Conservation (phyloP, 2,329 filamentous ascomycete species). For the Monilinia fructigena region DNA sequence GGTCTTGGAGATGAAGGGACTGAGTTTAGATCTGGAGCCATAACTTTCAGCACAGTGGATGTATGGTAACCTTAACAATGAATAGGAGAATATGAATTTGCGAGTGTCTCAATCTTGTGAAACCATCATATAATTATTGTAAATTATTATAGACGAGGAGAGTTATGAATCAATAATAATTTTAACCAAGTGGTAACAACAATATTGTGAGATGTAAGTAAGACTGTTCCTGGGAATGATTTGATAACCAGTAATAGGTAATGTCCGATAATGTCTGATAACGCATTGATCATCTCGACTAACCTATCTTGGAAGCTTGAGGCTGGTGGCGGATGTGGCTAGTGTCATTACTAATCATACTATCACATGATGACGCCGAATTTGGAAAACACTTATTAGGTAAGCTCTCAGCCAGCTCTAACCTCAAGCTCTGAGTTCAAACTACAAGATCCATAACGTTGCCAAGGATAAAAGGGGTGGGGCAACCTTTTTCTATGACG, state of each 20-base stretch:
- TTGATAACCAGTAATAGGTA: background rate
- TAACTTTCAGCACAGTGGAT: slow-evolving; percentile 20
- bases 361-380: background rate
- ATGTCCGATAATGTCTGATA: too few relatives aligned
- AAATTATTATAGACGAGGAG: background rate
- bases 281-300: background rate
- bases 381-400: background rate
- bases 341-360: too few relatives aligned
- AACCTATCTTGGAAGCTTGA: background rate
- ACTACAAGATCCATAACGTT: background rate
- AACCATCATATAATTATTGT: background rate
- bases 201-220: too few relatives aligned
- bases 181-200: background rate
- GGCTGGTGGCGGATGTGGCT: slow-evolving; percentile 6
- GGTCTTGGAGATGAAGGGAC: slow-evolving; percentile 39
- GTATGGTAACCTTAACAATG: background rate
- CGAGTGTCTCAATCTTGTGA: slow-evolving; percentile 11
- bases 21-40: slow-evolving; percentile 42
- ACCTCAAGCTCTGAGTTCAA: background rate
- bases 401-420: too few relatives aligned
- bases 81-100: slow-evolving; percentile 2
- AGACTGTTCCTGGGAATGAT: background rate
- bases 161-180: slow-evolving; percentile 9
- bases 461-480: background rate
- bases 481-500: slow-evolving; percentile 1